A percentile compares a stretch with the other conserved stretches of the same genome.
phyloP scores from a whole-genome alignment of 495 filamentous ascomycete genomes.

The Apodospora peruviana region DNA sequence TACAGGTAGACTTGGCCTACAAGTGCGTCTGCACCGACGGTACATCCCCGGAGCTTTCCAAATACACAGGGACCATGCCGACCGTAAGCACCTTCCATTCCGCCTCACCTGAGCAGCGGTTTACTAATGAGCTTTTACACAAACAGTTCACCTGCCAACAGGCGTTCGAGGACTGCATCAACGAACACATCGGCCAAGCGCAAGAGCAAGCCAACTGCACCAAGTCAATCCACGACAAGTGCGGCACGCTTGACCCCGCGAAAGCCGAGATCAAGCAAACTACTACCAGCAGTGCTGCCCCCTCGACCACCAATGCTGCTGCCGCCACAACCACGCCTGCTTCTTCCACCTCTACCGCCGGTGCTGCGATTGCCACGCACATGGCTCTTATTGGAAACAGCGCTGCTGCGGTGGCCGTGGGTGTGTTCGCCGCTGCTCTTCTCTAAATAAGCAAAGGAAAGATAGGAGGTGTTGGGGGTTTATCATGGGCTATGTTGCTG shows the following conservation, averaged over 20 bases:
- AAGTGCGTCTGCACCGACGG: conserved; percentile 28
- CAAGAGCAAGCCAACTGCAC: conserved; percentile 26
- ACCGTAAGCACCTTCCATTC: conserved; percentile 18
- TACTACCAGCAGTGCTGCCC: conserved; percentile 4
- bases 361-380: conserved; percentile 21
- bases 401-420: conserved; percentile 24
- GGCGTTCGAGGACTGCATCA: conserved; percentile 25
- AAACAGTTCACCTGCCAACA: conserved; percentile 31
- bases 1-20: conserved; percentile 29
- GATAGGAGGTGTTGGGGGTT: too few species aligned
- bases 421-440: conserved; percentile 29
- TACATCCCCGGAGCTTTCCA: conserved; percentile 28
- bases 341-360: conserved; percentile 7
- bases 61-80: conserved; percentile 32
- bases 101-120: not conserved
- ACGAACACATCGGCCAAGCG: conserved; percentile 15
- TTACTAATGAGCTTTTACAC: conserved; percentile 1
- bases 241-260: conserved; percentile 27
- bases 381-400: conserved; percentile 23
- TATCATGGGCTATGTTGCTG: not conserved
- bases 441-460: conserved; percentile 15
- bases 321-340: too few species aligned
- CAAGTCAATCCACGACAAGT: conserved; percentile 25
- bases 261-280: conserved; percentile 13
- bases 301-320: conserved; percentile 7